phyloP scores from a whole-genome alignment of 73 alveolate species.

The Paramecium biaurelia region DNA sequence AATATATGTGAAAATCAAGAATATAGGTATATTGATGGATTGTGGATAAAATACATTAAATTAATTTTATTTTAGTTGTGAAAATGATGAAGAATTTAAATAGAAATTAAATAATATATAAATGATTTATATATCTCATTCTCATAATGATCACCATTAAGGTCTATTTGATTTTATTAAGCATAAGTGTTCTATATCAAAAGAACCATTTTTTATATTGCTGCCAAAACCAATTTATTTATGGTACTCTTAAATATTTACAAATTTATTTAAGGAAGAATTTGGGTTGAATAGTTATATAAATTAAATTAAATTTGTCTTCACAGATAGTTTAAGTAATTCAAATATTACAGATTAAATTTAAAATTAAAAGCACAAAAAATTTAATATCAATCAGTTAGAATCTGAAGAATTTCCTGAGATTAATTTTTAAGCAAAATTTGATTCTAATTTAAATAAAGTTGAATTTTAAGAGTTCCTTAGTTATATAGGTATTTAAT shows the following conservation, averaged over 20 bases:
- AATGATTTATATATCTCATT: constrained; percentile 22
- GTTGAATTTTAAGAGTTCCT: neutral
- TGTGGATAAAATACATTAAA: constrained; percentile 17
- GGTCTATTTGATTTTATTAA: neutral
- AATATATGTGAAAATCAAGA: neutral
- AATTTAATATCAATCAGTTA: neutral
- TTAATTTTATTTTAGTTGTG: neutral
- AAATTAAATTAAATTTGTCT: neutral
- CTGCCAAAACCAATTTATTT: neutral
- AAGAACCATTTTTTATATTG: neutral
- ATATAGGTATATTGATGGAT: neutral
- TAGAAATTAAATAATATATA: neutral
- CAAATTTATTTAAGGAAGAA: neutral
- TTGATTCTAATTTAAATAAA: neutral
- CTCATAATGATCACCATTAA: constrained; percentile 32
- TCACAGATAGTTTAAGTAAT: neutral
- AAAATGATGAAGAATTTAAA: neutral
- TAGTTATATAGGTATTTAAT: neutral
- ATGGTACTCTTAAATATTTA: neutral
- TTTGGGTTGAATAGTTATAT: neutral
- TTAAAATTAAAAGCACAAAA: neutral
- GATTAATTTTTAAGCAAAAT: neutral
- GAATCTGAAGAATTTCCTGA: neutral
- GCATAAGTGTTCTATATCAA: neutral
- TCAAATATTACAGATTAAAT: neutral